Conservation (phyloP, 768 basidiomycete species). For the Gyrodon lividus region DNA sequence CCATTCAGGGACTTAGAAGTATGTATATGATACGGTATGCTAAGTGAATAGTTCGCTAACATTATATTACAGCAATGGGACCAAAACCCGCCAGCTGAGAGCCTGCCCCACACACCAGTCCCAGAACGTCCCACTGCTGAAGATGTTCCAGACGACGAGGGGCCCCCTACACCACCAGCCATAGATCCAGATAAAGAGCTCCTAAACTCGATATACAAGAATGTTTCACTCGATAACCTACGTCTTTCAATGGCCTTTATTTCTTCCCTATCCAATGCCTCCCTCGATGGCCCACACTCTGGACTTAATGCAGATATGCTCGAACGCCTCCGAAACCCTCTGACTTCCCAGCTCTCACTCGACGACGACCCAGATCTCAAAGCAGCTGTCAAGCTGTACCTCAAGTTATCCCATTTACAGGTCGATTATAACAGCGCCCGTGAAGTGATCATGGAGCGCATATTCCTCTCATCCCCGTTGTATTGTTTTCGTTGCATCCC, state of each 20-base stretch:
- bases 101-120: no score
- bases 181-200: not conserved
- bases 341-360: not conserved
- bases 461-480: no score
- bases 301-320: not conserved
- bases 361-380: not conserved
- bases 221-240: not conserved
- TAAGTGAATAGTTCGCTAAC: no score
- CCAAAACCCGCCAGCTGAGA: no score
- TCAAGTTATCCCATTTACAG: not conserved
- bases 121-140: not conserved
- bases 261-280: not conserved
- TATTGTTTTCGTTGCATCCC: no score
- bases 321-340: slow-evolving; percentile 2
- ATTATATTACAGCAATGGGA: no score
- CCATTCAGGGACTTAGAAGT: not conserved
- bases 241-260: not conserved
- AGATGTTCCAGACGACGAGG: not conserved
- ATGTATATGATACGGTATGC: not conserved
- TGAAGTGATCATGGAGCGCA: not conserved
- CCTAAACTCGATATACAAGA: not conserved
- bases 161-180: not conserved
- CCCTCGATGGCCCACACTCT: not conserved
- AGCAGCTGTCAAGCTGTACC: not conserved
- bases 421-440: not conserved